Evolutionary conservation across 768 basidiomycete species (phyloP), one percentile per base, ranked within the genome.

Genomic region (Russula virescens): DNA sequence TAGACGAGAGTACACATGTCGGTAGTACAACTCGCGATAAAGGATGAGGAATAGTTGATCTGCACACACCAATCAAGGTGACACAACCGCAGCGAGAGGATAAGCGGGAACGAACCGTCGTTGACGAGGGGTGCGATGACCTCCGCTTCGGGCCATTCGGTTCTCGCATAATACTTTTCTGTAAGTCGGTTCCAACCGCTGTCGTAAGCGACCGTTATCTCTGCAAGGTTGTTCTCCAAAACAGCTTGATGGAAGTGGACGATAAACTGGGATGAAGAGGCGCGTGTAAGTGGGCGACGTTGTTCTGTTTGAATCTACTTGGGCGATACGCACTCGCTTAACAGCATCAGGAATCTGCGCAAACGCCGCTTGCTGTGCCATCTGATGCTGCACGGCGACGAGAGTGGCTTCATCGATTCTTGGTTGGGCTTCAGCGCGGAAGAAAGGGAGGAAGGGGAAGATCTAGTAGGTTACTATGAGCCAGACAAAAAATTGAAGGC

Each of bases 121-220:
- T 94, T 88, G 60, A 98, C 94, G 66, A 99, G 79, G 6, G 94
- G 94, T 5, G 94, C 89, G 70, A 99, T 93, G 63, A 93, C 77
- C 77, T 99, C 96, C 7, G 94, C 94, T 72, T 98, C 94, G 0
- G 96, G 96, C 96, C 96, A 98, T 73, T 99, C 96, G 2, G 86
- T 86, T 73, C 89, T 91, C 7, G 92, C 74, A 70, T 97, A 99
- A 78, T 89, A 94, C 78, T 95, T 94, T 78, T 97, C 92, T 0
- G 96, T 97, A 72, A 95, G 86, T 65, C 90, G 87, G 75, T 94
- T 96, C 95, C 95, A 99, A 6, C 94, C 94, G 55, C 88, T 92
- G 77, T 98, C 95, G 71, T 99, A 99, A 55, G 94, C 92, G 23
- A 88, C 80, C 5, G 91, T 92, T 68, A 99, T 96, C 69, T 94